Evolutionary conservation across 2,329 filamentous ascomycete species (phyloP).

Genomic region (Stachybotrys echinatus): DNA sequence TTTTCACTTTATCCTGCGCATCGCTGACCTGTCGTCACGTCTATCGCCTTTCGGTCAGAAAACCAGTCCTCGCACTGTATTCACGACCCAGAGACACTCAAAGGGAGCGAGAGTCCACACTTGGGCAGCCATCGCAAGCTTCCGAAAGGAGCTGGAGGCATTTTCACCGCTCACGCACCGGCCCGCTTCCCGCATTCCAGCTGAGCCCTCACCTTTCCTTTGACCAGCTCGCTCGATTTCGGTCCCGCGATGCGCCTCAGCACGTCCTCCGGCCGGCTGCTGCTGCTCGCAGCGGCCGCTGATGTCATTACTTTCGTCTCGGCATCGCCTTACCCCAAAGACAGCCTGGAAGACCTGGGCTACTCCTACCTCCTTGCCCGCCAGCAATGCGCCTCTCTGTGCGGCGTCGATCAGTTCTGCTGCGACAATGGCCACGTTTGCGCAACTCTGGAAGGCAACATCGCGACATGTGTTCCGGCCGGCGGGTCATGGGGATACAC

Average conservation of each 20-base stretch:
- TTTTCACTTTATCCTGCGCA: slow-evolving; percentile 8
- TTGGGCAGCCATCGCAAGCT: slow-evolving; percentile 4
- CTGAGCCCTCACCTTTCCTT: background rate
- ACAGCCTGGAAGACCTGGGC: slow-evolving; percentile 41
- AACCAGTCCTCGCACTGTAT: too few relatives aligned
- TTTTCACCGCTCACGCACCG: slow-evolving; percentile 2
- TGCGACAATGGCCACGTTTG: slow-evolving; percentile 45
- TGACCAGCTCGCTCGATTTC: background rate
- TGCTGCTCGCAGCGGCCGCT: slow-evolving; percentile 33
- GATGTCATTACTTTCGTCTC: slow-evolving; percentile 18
- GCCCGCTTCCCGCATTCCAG: slow-evolving; percentile 8
- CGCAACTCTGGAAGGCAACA: slow-evolving; percentile 40
- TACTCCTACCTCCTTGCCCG: slow-evolving; percentile 46
- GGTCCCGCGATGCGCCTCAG: slow-evolving; percentile 14
- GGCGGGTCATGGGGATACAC: slow-evolving; percentile 35
- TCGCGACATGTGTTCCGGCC: slow-evolving; percentile 42
- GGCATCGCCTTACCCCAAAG: slow-evolving; percentile 45
- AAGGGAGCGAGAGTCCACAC: background rate
- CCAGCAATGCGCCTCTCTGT: slow-evolving; percentile 42
- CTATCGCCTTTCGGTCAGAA: too few relatives aligned
- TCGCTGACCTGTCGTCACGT: too few relatives aligned
- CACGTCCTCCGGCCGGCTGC: slow-evolving; percentile 11
- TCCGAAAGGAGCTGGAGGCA: background rate
- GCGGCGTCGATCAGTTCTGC: slow-evolving; percentile 52
- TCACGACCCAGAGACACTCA: too few relatives aligned